Evolutionary conservation across 2,329 filamentous ascomycete genomes (phyloP).

Genomic region (Onygenales sp.): DNA sequence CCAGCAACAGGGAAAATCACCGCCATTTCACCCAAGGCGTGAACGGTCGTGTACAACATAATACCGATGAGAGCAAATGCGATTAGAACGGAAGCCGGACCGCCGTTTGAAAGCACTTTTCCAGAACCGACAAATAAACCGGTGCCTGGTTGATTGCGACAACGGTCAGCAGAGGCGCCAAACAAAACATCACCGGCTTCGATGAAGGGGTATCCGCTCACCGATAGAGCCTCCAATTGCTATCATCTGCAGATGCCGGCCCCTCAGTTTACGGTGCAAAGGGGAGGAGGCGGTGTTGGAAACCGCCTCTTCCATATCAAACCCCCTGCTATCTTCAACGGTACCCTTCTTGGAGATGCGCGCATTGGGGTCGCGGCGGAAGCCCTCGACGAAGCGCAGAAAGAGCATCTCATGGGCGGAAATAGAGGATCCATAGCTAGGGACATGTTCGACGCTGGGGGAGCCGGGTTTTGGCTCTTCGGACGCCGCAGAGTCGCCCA

Average conservation of each 20-base stretch:
- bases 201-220: not conserved
- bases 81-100: conserved; percentile 35
- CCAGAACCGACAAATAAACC: conserved; percentile 35
- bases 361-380: conserved; percentile 21
- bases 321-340: conserved; percentile 10
- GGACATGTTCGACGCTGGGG: not conserved
- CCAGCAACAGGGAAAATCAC: conserved; percentile 41
- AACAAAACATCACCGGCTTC: not conserved
- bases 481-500: not conserved
- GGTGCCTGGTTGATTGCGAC: conserved; percentile 21
- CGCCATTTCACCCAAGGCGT: conserved; percentile 40
- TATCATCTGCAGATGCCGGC: conserved; percentile 50
- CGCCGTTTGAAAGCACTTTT: conserved; percentile 26
- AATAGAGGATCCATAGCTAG: not conserved
- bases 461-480: not conserved
- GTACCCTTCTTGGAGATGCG: conserved; percentile 8
- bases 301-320: conserved; percentile 19
- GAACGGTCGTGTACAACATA: conserved; percentile 61
- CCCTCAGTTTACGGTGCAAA: conserved; percentile 30
- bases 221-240: conserved; percentile 50
- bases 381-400: conserved; percentile 14
- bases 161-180: not conserved
- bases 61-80: conserved; percentile 35
- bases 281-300: conserved; percentile 19
- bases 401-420: not conserved